These are phyloP conservation scores for Candida fluviatilis DNA, from an alignment of 805 yeast species.

Conservation along the genomic window DNA sequence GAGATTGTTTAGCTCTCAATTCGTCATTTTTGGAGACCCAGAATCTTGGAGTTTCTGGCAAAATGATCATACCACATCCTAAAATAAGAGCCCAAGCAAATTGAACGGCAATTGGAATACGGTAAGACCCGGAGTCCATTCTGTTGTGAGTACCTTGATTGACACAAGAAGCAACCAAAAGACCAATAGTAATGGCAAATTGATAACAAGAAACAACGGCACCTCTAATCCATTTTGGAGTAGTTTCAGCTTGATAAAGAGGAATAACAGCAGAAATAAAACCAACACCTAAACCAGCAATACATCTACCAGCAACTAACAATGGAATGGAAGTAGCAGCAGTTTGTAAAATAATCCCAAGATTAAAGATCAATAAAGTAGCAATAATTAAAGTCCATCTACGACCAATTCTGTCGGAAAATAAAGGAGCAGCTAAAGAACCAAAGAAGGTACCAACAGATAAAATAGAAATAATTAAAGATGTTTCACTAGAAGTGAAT, in stretches of 20 bases:
- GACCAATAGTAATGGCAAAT: conserved; percentile 37
- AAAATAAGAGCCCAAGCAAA: conserved; percentile 32
- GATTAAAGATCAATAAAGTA: conserved; percentile 29
- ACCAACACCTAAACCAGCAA: conserved; percentile 42
- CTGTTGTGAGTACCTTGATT: conserved; percentile 32
- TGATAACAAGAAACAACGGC: conserved; percentile 39
- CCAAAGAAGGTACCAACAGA: conserved; percentile 43
- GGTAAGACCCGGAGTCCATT: conserved; percentile 34
- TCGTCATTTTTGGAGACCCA: conserved; percentile 24
- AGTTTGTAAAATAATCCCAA: conserved; percentile 37
- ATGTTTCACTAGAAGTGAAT: conserved; percentile 18
- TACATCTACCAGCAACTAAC: conserved; percentile 35
- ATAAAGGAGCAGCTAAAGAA: conserved; percentile 31
- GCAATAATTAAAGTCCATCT: conserved; percentile 33
- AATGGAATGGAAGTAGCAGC: conserved; percentile 30
- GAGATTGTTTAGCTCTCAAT: conserved; percentile 25
- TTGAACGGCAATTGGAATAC: conserved; percentile 40
- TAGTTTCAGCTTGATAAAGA: conserved; percentile 37
- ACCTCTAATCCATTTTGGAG: conserved; percentile 43
- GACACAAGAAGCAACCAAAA: conserved; percentile 33
- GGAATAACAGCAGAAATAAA: conserved; percentile 38
- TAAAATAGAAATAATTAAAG: conserved; percentile 24
- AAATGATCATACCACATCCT: conserved; percentile 26
- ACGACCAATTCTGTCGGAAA: conserved; percentile 37
- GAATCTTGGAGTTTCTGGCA: conserved; percentile 40